Evolutionary conservation across 2,329 filamentous ascomycete species (phyloP).

Genomic region (Cylindrodendrum hubeiense): DNA sequence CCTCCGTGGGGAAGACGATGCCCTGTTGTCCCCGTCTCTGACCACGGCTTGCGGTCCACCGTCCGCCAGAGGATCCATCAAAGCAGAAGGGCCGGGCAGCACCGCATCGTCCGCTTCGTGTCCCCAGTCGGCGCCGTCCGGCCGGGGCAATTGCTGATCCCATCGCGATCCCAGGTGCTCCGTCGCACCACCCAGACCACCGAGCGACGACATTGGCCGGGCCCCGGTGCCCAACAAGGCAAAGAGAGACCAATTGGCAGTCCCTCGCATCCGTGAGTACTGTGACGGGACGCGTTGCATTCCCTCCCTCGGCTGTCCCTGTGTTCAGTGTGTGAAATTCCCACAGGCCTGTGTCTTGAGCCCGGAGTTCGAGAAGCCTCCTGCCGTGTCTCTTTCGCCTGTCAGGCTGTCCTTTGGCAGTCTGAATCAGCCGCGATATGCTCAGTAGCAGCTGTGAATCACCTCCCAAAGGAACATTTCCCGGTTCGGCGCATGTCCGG

Average conservation of each 20-base stretch:
- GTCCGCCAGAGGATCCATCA: conserved; percentile 13
- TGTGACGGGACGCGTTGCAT: conserved; percentile 28
- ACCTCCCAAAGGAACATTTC: background rate
- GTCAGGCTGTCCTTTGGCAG: conserved; percentile 4
- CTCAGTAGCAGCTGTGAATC: background rate
- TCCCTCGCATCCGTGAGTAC: background rate
- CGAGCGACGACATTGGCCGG: conserved; percentile 23
- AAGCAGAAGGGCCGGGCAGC: conserved; percentile 20
- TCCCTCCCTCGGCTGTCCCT: conserved; percentile 17
- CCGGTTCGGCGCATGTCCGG: conserved; percentile 17
- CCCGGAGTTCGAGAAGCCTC: conserved; percentile 8
- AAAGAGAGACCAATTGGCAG: conserved; percentile 11
- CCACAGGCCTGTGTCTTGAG: conserved; percentile 20
- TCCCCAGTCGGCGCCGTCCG: conserved; percentile 32
- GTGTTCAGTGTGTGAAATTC: conserved; percentile 20
- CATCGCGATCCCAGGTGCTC: conserved; percentile 7
- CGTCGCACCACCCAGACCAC: conserved; percentile 17
- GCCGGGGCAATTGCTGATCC: conserved; percentile 20
- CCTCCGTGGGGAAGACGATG: conserved; percentile 13
- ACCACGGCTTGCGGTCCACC: conserved; percentile 9
- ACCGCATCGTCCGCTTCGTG: conserved; percentile 28
- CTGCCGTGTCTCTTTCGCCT: background rate
- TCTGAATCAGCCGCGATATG: conserved; percentile 5
- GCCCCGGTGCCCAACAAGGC: conserved; percentile 17
- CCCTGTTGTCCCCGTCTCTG: conserved; percentile 8